These are phyloP conservation scores for Sclerotinia minor DNA, from an alignment of 2,329 filamentous ascomycete genomes.

Conservation along the genomic window DNA sequence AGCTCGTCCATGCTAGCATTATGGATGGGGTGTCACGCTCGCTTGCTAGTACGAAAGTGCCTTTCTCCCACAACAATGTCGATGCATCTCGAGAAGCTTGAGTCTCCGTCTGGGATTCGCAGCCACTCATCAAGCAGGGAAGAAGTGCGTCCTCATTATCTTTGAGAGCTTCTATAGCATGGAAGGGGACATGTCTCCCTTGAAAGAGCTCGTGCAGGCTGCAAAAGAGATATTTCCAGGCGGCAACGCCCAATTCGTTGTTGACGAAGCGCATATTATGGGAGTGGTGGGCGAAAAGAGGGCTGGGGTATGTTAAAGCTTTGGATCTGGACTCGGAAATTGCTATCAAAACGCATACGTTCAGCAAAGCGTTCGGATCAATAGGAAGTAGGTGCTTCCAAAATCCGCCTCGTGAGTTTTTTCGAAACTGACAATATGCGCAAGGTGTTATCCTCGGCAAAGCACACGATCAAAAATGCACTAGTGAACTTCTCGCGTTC, in stretches of 20 bases:
- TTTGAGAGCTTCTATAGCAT: conserved; percentile 10
- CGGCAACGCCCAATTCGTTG: not conserved
- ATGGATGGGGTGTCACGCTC: not conserved
- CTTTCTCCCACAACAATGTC: conserved; percentile 8
- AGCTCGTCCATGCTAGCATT: not conserved
- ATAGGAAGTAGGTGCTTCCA: not conserved
- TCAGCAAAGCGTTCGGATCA: conserved; percentile 2
- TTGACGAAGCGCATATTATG: conserved; percentile 8
- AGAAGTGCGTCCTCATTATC: not conserved
- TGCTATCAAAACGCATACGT: conserved; percentile 1
- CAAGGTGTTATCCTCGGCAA: conserved; percentile 1
- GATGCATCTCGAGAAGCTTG: not conserved
- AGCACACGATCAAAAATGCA: not conserved
- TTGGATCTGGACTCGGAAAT: not conserved
- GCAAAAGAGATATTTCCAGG: not conserved
- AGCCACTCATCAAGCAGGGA: not conserved
- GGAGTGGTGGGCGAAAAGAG: not conserved
- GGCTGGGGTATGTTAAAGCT: not conserved
- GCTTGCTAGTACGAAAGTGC: not conserved
- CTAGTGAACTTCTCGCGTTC: not conserved
- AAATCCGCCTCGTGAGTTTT: not conserved
- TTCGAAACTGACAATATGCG: not conserved
- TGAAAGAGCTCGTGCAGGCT: not conserved
- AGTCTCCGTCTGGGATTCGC: not conserved
- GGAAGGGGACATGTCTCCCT: conserved; percentile 4